Evolutionary conservation across 768 basidiomycete genomes (phyloP).

Genomic region (Phaffia australis): DNA sequence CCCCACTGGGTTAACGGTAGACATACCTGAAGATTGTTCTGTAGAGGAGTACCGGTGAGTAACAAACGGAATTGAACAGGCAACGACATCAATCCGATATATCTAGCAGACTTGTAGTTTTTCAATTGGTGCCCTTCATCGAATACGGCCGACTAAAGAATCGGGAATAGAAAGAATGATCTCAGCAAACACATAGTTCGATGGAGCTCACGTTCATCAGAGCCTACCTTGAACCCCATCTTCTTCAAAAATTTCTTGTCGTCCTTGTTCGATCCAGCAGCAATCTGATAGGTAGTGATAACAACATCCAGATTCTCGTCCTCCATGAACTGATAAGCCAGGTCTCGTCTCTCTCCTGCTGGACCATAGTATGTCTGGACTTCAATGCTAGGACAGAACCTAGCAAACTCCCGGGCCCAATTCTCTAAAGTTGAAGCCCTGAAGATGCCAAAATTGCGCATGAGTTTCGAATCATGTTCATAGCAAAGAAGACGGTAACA

Average conservation of each 20-base stretch:
- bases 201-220: no score
- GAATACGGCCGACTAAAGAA: slow-evolving; percentile 69
- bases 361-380: slow-evolving; percentile 89
- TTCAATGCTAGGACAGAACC: slow-evolving; percentile 69
- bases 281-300: slow-evolving; percentile 90
- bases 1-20: slow-evolving; percentile 31
- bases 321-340: slow-evolving; percentile 62
- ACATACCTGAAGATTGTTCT: slow-evolving; percentile 45
- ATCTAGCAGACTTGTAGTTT: slow-evolving; percentile 95
- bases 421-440: slow-evolving; percentile 96
- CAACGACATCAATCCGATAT: slow-evolving; percentile 74
- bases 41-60: slow-evolving; percentile 89
- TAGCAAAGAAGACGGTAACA: slow-evolving; percentile 29
- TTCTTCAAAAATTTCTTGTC: slow-evolving; percentile 76
- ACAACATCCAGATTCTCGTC: slow-evolving; percentile 60
- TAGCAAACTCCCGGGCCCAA: slow-evolving; percentile 92
- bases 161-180: background rate
- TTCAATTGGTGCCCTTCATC: slow-evolving; percentile 97
- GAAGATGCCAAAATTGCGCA: background rate
- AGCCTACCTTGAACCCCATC: slow-evolving; percentile 80
- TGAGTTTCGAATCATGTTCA: background rate
- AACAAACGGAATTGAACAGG: slow-evolving; percentile 80
- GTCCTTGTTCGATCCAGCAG: slow-evolving; percentile 74
- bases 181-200: background rate
- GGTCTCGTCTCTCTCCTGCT: slow-evolving; percentile 66